These are phyloP conservation scores for Eucalyptus cladocalyx DNA, from an alignment of 345 rosid species.

Conservation along the genomic window DNA sequence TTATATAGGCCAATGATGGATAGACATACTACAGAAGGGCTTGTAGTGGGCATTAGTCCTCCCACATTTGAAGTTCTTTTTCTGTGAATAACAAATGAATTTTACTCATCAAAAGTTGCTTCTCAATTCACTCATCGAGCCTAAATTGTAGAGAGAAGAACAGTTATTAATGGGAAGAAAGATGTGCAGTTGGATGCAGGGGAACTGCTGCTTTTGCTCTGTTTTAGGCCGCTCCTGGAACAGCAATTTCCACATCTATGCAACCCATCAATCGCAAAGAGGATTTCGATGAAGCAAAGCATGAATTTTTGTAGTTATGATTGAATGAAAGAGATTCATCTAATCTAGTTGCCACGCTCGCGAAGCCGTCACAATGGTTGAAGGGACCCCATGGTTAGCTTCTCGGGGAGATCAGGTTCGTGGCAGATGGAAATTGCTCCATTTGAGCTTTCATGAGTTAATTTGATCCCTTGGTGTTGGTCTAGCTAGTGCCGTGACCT, in stretches of 20 bases:
- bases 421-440: background rate
- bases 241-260: constrained; percentile 17
- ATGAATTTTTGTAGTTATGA: background rate
- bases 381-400: background rate
- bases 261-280: background rate
- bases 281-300: background rate
- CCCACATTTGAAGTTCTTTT: background rate
- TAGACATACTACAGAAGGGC: no score
- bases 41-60: background rate
- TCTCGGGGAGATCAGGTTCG: background rate
- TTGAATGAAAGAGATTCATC: background rate
- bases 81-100: background rate
- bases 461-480: background rate
- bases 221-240: background rate
- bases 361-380: background rate
- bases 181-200: background rate
- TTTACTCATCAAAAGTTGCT: background rate
- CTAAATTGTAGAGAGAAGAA: background rate
- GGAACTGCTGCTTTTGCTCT: background rate
- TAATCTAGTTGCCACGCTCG: background rate
- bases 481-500: background rate
- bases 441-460: background rate
- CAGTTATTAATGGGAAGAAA: no score
- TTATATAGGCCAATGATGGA: background rate
- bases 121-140: background rate